phyloP scores from a whole-genome alignment of 352 stramenopile species.

The Phytophthora sp. region DNA sequence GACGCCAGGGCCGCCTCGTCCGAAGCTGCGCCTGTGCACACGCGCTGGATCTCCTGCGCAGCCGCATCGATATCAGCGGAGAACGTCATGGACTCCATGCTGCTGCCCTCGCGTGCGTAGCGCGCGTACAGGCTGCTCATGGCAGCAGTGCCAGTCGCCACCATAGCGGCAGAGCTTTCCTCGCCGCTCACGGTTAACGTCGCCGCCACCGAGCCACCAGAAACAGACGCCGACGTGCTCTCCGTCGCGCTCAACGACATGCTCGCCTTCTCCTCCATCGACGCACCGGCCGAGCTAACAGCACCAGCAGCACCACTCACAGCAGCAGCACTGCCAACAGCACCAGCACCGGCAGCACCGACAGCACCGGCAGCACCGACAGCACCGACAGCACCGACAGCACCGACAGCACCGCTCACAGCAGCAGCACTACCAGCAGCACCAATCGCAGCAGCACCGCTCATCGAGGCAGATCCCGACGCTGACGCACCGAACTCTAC shows the following conservation, averaged over 20 bases:
- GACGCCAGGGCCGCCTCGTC: constrained; percentile 15
- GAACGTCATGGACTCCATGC: constrained; percentile 17
- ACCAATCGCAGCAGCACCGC: no score
- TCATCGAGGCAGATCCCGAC: background rate
- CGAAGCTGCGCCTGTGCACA: constrained; percentile 1
- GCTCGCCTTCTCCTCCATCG: constrained; percentile 8
- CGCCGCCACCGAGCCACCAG: background rate
- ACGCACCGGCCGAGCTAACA: no score
- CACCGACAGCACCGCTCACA: no score
- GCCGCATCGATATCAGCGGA: constrained; percentile 35
- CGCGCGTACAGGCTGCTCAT: constrained; percentile 2
- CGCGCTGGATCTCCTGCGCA: constrained; percentile 45
- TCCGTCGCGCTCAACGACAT: background rate
- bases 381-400: no score
- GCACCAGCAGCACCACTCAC: no score
- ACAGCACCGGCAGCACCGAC: no score
- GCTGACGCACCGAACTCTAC: background rate
- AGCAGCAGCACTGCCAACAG: no score
- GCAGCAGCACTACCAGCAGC: no score
- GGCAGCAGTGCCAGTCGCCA: background rate
- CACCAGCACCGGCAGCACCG: no score
- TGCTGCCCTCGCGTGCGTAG: background rate
- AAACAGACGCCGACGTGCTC: background rate
- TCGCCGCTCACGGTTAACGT: background rate
- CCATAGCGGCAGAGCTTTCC: background rate